phyloP scores from a whole-genome alignment of 805 yeast genomes.

The Nakazawaea ishiwadae region DNA sequence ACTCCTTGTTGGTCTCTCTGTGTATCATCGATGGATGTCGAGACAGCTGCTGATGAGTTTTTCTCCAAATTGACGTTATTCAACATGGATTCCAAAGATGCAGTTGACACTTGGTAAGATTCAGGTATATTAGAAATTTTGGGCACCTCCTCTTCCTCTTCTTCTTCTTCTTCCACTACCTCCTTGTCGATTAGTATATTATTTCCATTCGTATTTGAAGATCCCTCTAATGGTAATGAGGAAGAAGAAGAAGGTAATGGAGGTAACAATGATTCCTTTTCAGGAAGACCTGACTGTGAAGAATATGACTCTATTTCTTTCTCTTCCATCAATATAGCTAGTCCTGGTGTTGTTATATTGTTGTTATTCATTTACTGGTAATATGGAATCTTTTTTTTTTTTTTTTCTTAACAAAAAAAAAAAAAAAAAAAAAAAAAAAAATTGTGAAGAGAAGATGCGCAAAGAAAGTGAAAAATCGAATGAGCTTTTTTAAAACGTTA shows the following conservation, averaged over 20 bases:
- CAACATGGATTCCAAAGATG: conserved; percentile 1
- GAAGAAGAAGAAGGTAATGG: conserved; percentile 3
- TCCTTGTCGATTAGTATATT: background rate
- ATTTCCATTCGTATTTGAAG: background rate
- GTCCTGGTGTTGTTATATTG: too few species aligned
- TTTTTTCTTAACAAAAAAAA: too few species aligned
- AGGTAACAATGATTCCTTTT: background rate
- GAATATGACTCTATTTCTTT: too few species aligned
- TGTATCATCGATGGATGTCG: background rate
- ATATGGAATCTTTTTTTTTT: too few species aligned
- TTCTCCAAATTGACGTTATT: background rate
- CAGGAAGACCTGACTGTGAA: too few species aligned
- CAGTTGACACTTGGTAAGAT: background rate
- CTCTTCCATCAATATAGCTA: background rate
- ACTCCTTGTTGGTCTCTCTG: background rate
- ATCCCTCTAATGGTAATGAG: background rate
- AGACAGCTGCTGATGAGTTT: background rate
- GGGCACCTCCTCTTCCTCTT: background rate
- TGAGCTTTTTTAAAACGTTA: too few species aligned
- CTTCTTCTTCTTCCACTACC: background rate
- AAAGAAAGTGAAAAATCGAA: too few species aligned
- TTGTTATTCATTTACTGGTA: too few species aligned
- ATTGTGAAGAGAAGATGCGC: too few species aligned
- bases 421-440: too few species aligned
- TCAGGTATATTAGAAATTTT: too few species aligned